A percentile compares a stretch with the other conserved stretches of the same genome.
Evolutionary conservation across 139 green algal genomes (phyloP).

Genomic region (Pycnococcus provasolii): DNA sequence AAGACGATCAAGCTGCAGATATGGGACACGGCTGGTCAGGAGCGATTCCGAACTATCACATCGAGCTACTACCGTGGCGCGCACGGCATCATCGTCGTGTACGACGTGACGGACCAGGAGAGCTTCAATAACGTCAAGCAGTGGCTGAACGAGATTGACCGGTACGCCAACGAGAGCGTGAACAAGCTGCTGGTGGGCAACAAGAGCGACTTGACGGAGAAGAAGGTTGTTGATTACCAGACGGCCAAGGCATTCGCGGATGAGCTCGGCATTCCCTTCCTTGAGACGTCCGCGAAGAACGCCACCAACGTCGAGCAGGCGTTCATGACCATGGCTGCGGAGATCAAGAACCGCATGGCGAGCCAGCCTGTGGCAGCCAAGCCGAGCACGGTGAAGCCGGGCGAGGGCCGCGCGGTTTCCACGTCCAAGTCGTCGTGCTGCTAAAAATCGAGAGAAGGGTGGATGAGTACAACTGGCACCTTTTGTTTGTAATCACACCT

Average conservation of each 20-base stretch:
- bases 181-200: slow-evolving; percentile 99
- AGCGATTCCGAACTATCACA: slow-evolving; percentile 98
- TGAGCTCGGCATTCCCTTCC: slow-evolving; percentile 97
- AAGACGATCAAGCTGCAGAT: slow-evolving; percentile 99
- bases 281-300: slow-evolving; percentile 97
- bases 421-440: slow-evolving; percentile 71
- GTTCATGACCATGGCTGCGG: slow-evolving; percentile 99
- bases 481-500: too few relatives aligned
- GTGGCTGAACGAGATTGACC: slow-evolving; percentile 99
- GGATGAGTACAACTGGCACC: neutral
- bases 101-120: slow-evolving; percentile 98
- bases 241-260: slow-evolving; percentile 98
- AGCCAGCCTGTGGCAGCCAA: slow-evolving; percentile 57
- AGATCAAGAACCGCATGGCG: slow-evolving; percentile 99
- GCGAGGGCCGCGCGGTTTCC: slow-evolving; percentile 62
- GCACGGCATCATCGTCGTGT: slow-evolving; percentile 98
- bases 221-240: slow-evolving; percentile 90
- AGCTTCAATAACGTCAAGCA: slow-evolving; percentile 99
- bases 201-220: slow-evolving; percentile 90
- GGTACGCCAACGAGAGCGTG: slow-evolving; percentile 98
- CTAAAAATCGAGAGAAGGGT: slow-evolving; percentile 33
- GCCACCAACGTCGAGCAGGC: slow-evolving; percentile 97
- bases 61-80: slow-evolving; percentile 94
- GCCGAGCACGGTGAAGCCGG: slow-evolving; percentile 52
- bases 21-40: slow-evolving; percentile 98